A percentile compares a stretch with the other conserved stretches of the same genome.
phyloP scores from a whole-genome alignment of 2,329 filamentous ascomycete species.

The Aspergillus fischeri region DNA sequence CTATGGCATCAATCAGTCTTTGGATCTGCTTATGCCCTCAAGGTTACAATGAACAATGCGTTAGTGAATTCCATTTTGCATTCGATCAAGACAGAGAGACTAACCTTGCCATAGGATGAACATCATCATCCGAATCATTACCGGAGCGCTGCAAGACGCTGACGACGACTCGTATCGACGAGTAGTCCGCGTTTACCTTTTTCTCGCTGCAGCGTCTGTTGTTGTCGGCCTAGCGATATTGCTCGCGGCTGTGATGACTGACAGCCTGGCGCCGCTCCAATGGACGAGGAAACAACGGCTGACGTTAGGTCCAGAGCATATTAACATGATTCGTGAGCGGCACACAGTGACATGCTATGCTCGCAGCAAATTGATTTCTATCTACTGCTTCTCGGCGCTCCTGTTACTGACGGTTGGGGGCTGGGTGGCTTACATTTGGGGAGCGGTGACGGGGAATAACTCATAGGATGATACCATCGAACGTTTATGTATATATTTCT shows the following conservation, averaged over 20 bases:
- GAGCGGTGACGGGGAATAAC: conserved; percentile 53
- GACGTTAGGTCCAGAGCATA: conserved; percentile 39
- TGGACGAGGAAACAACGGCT: conserved; percentile 56
- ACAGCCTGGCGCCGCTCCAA: conserved; percentile 50
- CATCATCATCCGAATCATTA: conserved; percentile 56
- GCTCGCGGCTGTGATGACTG: conserved; percentile 33
- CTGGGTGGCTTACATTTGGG: conserved; percentile 56
- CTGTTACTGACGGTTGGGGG: conserved; percentile 48
- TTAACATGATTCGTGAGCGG: conserved; percentile 41
- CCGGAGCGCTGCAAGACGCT: conserved; percentile 56
- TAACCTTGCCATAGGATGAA: conserved; percentile 46
- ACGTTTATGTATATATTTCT: too few relatives aligned
- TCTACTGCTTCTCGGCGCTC: conserved; percentile 43
- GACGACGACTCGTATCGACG: conserved; percentile 54
- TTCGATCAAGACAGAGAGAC: neutral
- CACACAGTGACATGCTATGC: conserved; percentile 36
- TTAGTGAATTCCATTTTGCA: conserved; percentile 16
- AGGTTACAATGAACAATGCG: conserved; percentile 59
- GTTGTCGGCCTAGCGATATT: conserved; percentile 44
- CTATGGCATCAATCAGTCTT: conserved; percentile 60
- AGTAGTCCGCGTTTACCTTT: conserved; percentile 54
- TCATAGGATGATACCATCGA: conserved; percentile 5
- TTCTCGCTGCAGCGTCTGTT: conserved; percentile 49
- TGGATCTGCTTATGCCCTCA: conserved; percentile 57
- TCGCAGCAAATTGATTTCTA: conserved; percentile 42